Base-by-base conservation (phyloP, 2,329 filamentous ascomycete species). In the Colletotrichum tropicicola region DNA sequence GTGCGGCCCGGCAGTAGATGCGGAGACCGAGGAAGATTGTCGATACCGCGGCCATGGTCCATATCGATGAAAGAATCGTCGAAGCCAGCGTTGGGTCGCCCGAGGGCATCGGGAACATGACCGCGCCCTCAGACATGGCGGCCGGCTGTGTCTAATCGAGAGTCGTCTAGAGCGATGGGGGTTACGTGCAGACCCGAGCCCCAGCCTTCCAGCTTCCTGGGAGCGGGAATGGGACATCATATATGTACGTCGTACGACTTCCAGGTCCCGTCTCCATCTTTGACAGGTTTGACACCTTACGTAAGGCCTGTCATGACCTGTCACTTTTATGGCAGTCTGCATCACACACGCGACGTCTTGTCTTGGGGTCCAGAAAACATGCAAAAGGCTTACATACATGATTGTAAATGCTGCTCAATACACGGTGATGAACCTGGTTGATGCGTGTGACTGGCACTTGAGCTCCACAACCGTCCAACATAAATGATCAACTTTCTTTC, bases 1-100 rank as follows among this genome's bases (percentile, higher is more conserved):
- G 70, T 23, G 66, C 71, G 12, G 76, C 19, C 67, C 77, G 77
- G 51, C 74, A 72, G 68, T 74, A 78, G 28, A 78, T 44, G n/a
- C 76, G 68, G 23, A 76, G 48, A 15, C 5, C 68, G 7, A 78
- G 60, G 51, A 78, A 73, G 27, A 72, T 43, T 12, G 58, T 61
- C 23, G 59, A 43, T 1, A 65, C 28, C 12, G 39, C 48, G 10
- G 53, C 35, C 63, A 68, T 66, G 21, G 52, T 23, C 64, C 66
- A 68, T 4, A 56, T 51, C 15, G 59, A 54, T 1, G 35, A 41
- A 4, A 54, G 37, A 10, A 54, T 37, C 51, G 25, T 43, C n/a
- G 25, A 30, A 8, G 37, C 51, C 1, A 54, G n/a, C 0, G 51
- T 30, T 6, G 51, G 51, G 19, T 44, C 37, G 10, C 51, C 37